Conservation (phyloP, 345 rosid species). For the Gossypium raimondii region DNA sequence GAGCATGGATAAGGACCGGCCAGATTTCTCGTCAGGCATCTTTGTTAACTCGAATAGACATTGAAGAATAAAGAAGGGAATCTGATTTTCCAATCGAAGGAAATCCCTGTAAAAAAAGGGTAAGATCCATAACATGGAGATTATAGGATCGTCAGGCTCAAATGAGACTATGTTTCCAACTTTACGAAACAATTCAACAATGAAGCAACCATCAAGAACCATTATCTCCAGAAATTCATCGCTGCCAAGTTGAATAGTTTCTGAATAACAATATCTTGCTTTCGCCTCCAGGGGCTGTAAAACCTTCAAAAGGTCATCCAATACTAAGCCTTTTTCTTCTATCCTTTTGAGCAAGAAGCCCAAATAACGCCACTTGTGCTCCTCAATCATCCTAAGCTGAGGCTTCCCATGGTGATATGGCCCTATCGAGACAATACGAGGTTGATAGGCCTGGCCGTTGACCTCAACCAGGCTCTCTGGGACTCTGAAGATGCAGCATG, state of each 20-base stretch:
- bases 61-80: conserved; percentile 48
- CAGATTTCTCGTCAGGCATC: conserved; percentile 10
- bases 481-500: conserved; percentile 49
- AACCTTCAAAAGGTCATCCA: conserved; percentile 44
- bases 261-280: conserved; percentile 69
- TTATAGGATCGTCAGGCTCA: conserved; percentile 43
- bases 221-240: conserved; percentile 35
- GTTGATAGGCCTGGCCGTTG: conserved; percentile 58
- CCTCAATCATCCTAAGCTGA: conserved; percentile 57
- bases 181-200: conserved; percentile 46
- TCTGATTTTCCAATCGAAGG: conserved; percentile 55
- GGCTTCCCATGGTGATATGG: conserved; percentile 57
- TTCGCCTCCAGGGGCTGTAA: conserved; percentile 35
- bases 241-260: conserved; percentile 14
- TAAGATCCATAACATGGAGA: conserved; percentile 47
- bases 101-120: conserved; percentile 40
- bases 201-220: conserved; percentile 59
- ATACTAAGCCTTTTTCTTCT: conserved; percentile 19
- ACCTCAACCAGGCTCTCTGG: conserved; percentile 41
- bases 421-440: conserved; percentile 68
- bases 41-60: conserved; percentile 26
- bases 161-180: conserved; percentile 32
- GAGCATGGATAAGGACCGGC: conserved; percentile 29
- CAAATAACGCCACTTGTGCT: conserved; percentile 76
- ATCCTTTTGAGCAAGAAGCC: conserved; percentile 42